These are phyloP conservation scores for Oryza officinalis DNA, from an alignment of 176 grass and related monocot genomes.

Conservation along the genomic window DNA sequence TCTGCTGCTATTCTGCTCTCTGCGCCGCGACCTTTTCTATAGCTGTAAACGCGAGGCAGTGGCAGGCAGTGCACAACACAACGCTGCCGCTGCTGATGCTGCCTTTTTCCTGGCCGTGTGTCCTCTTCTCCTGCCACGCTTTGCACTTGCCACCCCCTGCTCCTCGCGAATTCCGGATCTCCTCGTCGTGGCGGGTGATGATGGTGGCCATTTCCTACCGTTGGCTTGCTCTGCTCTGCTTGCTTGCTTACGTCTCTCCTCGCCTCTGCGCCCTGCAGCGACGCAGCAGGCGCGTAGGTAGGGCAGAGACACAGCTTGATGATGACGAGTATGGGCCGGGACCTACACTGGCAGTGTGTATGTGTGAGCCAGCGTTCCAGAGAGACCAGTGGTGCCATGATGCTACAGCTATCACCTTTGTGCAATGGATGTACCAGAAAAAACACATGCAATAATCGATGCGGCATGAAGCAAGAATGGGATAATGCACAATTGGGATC, in stretches of 20 bases:
- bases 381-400: background rate
- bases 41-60: background rate
- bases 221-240: conserved; percentile 6
- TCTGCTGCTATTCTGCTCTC: background rate
- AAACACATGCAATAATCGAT: background rate
- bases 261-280: background rate
- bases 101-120: background rate
- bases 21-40: background rate
- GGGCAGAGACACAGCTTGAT: background rate
- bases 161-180: conserved; percentile 6
- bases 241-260: background rate
- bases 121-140: background rate
- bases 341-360: background rate
- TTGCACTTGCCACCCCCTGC: background rate
- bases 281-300: conserved; percentile 7
- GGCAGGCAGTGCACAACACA: too few species aligned
- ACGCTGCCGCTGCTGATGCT: background rate
- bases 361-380: background rate
- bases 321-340: background rate
- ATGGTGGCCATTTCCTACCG: background rate
- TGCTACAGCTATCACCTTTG: background rate
- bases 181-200: background rate
- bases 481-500: background rate
- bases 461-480: background rate
- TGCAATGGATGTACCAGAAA: background rate